A percentile compares a stretch with the other conserved stretches of the same genome.
phyloP scores from a whole-genome alignment of 2,329 filamentous ascomycete species.

The Lachnellula cervina region DNA sequence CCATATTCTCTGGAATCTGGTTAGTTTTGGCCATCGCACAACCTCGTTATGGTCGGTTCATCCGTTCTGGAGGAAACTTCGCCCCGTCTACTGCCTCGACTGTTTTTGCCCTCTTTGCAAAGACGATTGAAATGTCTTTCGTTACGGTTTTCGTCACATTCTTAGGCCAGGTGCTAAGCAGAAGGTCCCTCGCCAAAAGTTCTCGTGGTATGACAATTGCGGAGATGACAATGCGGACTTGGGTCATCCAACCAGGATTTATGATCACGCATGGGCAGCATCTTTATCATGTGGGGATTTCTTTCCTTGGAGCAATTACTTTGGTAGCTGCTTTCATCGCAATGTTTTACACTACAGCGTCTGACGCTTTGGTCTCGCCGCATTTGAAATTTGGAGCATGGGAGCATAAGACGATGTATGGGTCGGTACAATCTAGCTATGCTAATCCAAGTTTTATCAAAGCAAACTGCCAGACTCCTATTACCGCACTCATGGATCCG shows the following conservation, averaged over 20 bases:
- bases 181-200: conserved; percentile 41
- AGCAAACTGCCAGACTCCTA: conserved; percentile 56
- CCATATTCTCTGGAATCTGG: conserved; percentile 58
- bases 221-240: conserved; percentile 71
- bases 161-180: conserved; percentile 67
- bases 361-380: conserved; percentile 69
- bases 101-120: conserved; percentile 62
- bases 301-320: conserved; percentile 59
- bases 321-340: conserved; percentile 60
- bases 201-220: conserved; percentile 65
- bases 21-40: conserved; percentile 55
- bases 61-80: conserved; percentile 47
- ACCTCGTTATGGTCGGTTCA: conserved; percentile 54
- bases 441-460: conserved; percentile 56
- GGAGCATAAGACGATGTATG: conserved; percentile 46
- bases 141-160: conserved; percentile 71
- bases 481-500: conserved; percentile 40
- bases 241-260: conserved; percentile 69
- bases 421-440: conserved; percentile 56
- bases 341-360: conserved; percentile 72
- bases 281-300: conserved; percentile 58
- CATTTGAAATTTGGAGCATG: conserved; percentile 58
- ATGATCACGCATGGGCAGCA: conserved; percentile 65
- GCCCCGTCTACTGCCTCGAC: conserved; percentile 59
- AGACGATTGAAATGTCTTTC: conserved; percentile 71